These are phyloP conservation scores for Tuber borchii DNA, from an alignment of 495 filamentous ascomycete genomes.

Conservation along the genomic window DNA sequence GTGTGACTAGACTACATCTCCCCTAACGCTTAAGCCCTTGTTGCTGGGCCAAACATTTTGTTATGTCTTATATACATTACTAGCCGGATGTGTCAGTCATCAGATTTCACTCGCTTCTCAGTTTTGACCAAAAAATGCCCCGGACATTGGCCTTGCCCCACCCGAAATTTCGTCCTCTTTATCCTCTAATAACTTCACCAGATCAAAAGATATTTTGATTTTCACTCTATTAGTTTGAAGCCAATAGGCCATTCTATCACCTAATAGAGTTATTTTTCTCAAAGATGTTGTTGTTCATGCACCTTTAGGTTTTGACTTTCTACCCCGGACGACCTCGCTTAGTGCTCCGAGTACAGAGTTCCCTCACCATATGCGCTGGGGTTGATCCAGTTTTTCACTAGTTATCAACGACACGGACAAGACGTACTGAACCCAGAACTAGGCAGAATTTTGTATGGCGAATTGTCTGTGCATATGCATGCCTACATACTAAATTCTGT, in stretches of 20 bases:
- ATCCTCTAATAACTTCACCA: neutral
- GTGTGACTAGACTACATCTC: neutral
- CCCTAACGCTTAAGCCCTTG: neutral
- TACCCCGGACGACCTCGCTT: neutral
- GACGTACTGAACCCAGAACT: no score
- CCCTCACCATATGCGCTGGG: neutral
- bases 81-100: neutral
- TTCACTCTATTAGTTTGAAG: constrained; percentile 1
- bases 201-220: neutral
- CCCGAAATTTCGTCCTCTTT: neutral
- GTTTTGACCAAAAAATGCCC: neutral
- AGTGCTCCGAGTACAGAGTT: neutral
- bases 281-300: neutral
- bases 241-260: neutral
- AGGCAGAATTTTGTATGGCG: no score
- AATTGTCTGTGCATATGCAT: no score
- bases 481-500: no score
- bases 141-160: neutral
- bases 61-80: neutral
- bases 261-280: neutral
- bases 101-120: neutral
- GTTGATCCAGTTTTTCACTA: no score
- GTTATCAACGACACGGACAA: no score
- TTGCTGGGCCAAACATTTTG: neutral
- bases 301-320: neutral